Conservation (phyloP, 1,284 basidiomycete genomes). For the Exsudoporus floridanus region DNA sequence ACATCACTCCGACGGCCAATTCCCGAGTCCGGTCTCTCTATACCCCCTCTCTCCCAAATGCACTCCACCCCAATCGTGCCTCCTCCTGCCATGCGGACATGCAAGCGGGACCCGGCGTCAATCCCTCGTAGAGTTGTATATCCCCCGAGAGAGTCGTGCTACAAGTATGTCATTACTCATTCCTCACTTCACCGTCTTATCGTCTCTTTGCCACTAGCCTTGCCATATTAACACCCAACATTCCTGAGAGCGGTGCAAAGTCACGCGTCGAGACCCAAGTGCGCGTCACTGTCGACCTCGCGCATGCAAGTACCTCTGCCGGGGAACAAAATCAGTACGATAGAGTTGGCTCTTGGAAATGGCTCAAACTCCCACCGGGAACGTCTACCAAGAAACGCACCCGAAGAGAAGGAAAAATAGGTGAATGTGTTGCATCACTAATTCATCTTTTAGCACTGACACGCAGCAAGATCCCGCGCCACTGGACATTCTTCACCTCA, state of each 20-base stretch:
- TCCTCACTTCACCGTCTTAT: slow-evolving; percentile 21
- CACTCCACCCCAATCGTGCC: slow-evolving; percentile 38
- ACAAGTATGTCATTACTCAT: slow-evolving; percentile 53
- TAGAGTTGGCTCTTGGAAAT: slow-evolving; percentile 80
- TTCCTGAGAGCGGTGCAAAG: slow-evolving; percentile 85
- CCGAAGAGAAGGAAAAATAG: slow-evolving; percentile 84
- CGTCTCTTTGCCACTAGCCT: slow-evolving; percentile 45
- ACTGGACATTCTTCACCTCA: slow-evolving; percentile 70
- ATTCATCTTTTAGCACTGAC: slow-evolving; percentile 18
- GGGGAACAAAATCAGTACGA: slow-evolving; percentile 63
- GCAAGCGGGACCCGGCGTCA: slow-evolving; percentile 51
- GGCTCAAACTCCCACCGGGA: slow-evolving; percentile 73
- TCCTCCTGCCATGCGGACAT: slow-evolving; percentile 54
- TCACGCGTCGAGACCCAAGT: slow-evolving; percentile 94
- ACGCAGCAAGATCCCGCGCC: slow-evolving; percentile 60
- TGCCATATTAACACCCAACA: slow-evolving; percentile 78
- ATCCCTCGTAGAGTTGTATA: slow-evolving; percentile 57
- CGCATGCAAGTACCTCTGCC: slow-evolving; percentile 60
- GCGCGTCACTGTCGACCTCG: slow-evolving; percentile 75
- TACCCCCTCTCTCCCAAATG: slow-evolving; percentile 35
- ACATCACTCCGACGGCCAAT: slow-evolving; percentile 18
- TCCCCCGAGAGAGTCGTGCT: slow-evolving; percentile 70
- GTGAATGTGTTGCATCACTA: slow-evolving; percentile 39
- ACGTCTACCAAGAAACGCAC: slow-evolving; percentile 81
- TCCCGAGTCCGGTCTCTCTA: slow-evolving; percentile 23